Percentiles rank a stretch among this genome's conserved stretches.
Evolutionary conservation across 2,329 filamentous ascomycete genomes (phyloP).

Genomic region (Monosporascus sp.): DNA sequence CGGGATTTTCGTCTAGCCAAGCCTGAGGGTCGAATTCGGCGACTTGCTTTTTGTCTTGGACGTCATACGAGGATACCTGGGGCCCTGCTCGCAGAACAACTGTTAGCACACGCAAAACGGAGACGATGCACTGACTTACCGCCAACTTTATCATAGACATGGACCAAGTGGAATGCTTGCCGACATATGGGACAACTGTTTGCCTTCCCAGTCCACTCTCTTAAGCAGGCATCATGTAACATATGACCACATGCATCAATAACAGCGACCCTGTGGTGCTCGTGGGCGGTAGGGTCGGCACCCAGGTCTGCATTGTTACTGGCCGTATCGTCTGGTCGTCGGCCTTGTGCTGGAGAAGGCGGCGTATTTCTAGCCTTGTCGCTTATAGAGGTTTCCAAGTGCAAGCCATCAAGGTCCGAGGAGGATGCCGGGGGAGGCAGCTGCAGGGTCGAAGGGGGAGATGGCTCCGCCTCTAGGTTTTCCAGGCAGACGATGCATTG

Average conservation of each 20-base stretch:
- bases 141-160: slow-evolving; percentile 73
- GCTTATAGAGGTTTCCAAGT: slow-evolving; percentile 4
- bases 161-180: slow-evolving; percentile 82
- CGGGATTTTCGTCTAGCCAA: slow-evolving; percentile 66
- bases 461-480: slow-evolving; percentile 38
- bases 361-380: neutral
- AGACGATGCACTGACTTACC: slow-evolving; percentile 51
- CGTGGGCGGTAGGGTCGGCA: slow-evolving; percentile 16
- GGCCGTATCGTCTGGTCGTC: slow-evolving; percentile 19
- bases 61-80: slow-evolving; percentile 53
- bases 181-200: slow-evolving; percentile 98
- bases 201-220: slow-evolving; percentile 91
- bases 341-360: too few relatives aligned
- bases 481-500: slow-evolving; percentile 68
- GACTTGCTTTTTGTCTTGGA: slow-evolving; percentile 82
- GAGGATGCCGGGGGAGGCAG: slow-evolving; percentile 11
- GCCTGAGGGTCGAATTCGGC: slow-evolving; percentile 79
- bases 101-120: slow-evolving; percentile 14
- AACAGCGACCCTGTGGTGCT: slow-evolving; percentile 47
- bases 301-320: slow-evolving; percentile 15
- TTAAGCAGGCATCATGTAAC: slow-evolving; percentile 86
- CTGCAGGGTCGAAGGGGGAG: slow-evolving; percentile 18
- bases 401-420: neutral
- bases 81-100: slow-evolving; percentile 39
- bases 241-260: slow-evolving; percentile 81